Evolutionary conservation across 2,329 filamentous ascomycete genomes (phyloP).

Genomic region (Niveomyces coronatus): DNA sequence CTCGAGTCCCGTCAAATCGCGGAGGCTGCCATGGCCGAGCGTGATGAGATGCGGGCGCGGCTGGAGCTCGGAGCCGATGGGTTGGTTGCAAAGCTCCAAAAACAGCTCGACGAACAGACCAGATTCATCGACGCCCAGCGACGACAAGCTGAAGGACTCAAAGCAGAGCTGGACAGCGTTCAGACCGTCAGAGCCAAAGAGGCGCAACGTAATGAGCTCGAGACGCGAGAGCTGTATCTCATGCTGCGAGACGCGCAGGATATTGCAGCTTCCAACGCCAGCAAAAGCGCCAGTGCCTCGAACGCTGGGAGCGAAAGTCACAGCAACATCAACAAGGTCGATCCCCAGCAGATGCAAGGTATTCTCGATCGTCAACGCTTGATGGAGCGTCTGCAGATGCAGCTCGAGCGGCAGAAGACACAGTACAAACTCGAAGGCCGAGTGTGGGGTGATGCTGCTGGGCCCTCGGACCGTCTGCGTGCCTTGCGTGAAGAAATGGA

Average conservation of each 20-base stretch:
- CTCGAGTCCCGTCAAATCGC: slow-evolving; percentile 85
- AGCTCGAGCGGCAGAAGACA: slow-evolving; percentile 93
- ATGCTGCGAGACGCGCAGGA: slow-evolving; percentile 98
- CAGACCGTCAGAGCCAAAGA: slow-evolving; percentile 83
- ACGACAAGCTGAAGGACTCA: slow-evolving; percentile 77
- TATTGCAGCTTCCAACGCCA: slow-evolving; percentile 77
- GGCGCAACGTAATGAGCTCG: slow-evolving; percentile 86
- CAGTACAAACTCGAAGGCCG: slow-evolving; percentile 95
- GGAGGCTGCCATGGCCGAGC: slow-evolving; percentile 89
- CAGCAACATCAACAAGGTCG: slow-evolving; percentile 41
- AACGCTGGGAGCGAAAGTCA: slow-evolving; percentile 23
- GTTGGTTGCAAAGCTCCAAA: slow-evolving; percentile 83
- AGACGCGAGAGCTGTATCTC: slow-evolving; percentile 91
- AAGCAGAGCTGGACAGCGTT: slow-evolving; percentile 78
- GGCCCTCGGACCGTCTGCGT: slow-evolving; percentile 83
- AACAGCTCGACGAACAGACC: slow-evolving; percentile 85
- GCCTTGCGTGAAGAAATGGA: slow-evolving; percentile 96
- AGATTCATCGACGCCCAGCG: slow-evolving; percentile 82
- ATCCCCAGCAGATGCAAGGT: slow-evolving; percentile 73
- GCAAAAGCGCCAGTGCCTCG: slow-evolving; percentile 39
- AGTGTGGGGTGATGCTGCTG: slow-evolving; percentile 71
- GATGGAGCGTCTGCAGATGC: slow-evolving; percentile 89
- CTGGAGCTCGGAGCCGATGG: slow-evolving; percentile 89
- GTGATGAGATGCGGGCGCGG: slow-evolving; percentile 85
- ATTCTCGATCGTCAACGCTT: slow-evolving; percentile 87